Evolutionary conservation across 2,329 filamentous ascomycete genomes (phyloP).

Genomic region (Fusarium sp.): DNA sequence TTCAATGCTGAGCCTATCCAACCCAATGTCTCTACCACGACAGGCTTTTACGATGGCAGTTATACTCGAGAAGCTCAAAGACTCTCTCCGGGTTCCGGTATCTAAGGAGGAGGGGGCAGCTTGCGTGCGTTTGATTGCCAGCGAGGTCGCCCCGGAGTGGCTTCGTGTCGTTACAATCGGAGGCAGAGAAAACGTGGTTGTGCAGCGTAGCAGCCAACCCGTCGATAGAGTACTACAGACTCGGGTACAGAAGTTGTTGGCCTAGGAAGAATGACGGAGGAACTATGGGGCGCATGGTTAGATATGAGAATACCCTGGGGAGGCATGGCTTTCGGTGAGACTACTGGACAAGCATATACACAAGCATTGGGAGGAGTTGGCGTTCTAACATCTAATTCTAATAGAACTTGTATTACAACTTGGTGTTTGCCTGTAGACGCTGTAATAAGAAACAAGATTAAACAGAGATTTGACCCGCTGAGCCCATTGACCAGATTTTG

Average conservation of each 20-base stretch:
- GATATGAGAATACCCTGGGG: conserved; percentile 29
- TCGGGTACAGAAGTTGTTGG: conserved; percentile 49
- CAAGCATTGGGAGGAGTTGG: conserved; percentile 31
- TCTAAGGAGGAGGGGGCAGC: conserved; percentile 61
- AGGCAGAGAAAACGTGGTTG: conserved; percentile 65
- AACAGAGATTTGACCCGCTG: not conserved
- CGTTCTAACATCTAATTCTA: conserved; percentile 17
- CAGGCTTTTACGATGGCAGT: conserved; percentile 73
- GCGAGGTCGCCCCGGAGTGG: conserved; percentile 67
- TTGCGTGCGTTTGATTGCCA: conserved; percentile 62
- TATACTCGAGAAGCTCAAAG: conserved; percentile 71
- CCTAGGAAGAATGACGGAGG: conserved; percentile 17
- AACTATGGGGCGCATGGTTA: conserved; percentile 4
- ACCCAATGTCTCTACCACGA: conserved; percentile 58
- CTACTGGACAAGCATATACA: conserved; percentile 25
- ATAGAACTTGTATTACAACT: not conserved
- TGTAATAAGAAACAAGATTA: not conserved
- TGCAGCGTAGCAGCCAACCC: conserved; percentile 57
- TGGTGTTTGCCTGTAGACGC: conserved; percentile 8
- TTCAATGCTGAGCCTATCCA: conserved; percentile 70
- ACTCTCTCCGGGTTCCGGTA: conserved; percentile 69
- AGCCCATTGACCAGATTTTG: not conserved
- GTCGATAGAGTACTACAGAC: conserved; percentile 50
- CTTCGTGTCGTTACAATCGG: conserved; percentile 61
- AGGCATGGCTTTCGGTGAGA: conserved; percentile 3